Conservation (phyloP, 352 stramenopile genomes). For the Pythium plurisporium region DNA sequence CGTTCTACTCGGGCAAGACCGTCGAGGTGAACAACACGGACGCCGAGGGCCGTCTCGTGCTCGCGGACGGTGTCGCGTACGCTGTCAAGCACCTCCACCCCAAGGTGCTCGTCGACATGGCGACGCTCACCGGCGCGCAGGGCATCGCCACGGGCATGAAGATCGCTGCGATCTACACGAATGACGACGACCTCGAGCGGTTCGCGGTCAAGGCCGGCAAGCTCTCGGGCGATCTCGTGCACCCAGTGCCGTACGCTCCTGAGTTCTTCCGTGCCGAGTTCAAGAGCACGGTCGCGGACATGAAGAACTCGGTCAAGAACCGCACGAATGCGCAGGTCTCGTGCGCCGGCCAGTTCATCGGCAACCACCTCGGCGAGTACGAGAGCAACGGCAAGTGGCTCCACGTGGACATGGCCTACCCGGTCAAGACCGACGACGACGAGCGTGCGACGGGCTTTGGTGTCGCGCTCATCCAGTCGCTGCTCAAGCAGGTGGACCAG, state of each 20-base stretch:
- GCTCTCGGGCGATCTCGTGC: constrained; percentile 87
- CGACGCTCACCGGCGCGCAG: constrained; percentile 94
- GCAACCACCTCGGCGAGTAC: constrained; percentile 87
- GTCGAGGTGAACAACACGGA: constrained; percentile 98
- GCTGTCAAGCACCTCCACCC: constrained; percentile 89
- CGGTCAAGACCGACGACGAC: constrained; percentile 63
- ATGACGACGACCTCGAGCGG: constrained; percentile 86
- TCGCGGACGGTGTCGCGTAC: constrained; percentile 93
- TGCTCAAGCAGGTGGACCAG: constrained; percentile 53
- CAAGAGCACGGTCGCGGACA: constrained; percentile 91
- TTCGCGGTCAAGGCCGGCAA: constrained; percentile 79
- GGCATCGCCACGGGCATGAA: constrained; percentile 88
- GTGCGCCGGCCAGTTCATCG: constrained; percentile 95
- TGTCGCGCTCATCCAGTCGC: constrained; percentile 84
- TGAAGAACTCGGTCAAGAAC: constrained; percentile 97
- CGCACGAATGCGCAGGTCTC: constrained; percentile 88
- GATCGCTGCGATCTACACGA: constrained; percentile 92
- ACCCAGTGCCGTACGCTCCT: constrained; percentile 91
- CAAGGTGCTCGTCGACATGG: constrained; percentile 94
- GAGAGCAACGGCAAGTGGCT: constrained; percentile 87
- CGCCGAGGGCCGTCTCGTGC: constrained; percentile 92
- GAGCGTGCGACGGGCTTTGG: constrained; percentile 91
- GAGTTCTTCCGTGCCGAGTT: constrained; percentile 93
- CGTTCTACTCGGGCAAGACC: constrained; percentile 92
- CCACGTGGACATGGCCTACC: constrained; percentile 95